Base-by-base conservation (phyloP, 1,284 basidiomycete species). In the Coniferiporia weirii region DNA sequence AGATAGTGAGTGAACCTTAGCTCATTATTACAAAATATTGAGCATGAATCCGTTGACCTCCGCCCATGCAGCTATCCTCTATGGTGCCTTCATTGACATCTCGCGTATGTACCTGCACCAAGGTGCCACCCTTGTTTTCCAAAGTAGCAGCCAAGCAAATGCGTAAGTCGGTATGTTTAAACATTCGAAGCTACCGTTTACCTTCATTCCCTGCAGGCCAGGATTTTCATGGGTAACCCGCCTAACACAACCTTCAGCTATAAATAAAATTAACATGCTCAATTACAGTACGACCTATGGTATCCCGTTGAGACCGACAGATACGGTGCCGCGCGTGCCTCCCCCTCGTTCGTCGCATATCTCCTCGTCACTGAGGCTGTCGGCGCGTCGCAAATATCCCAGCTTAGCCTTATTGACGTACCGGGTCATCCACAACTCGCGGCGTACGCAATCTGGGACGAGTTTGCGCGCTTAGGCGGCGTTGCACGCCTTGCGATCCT, bases 91-190 rank as follows among this genome's bases (percentile, higher is more conserved):
- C 13, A 49, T 72, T 40, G 69, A 70, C 52, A 72, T 74, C 52
- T 68, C 70, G 15, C 63, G 72, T 34, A 68, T 74, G 69, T 72
- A 72, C 57, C 65, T 71, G 38, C 72, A 73, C 52, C 72, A 73
- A 54, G 72, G 72, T 17, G 73, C 72, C 2, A 73, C 72, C 0
- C 65, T 74, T 4, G 72, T 72, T 4, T 65, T 73, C 44, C 73
- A 74, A 56, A 72, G 71, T 36, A 67, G 69, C 15, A 47, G 62
- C 17, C 73, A 74, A 59, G 66, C 71, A 10, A 74, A 74, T 59
- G 61, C 63, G 65, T 66, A 51, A 61, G 64, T 59, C 35, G 2
- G 38, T 7, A 17, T 3, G 8, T 45, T 56, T 44, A 34, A 45
- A 38, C 38, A 40, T 40, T 40, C 3, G 27, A 43, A 55, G n/a